These are phyloP conservation scores for Gymnopus androsaceus DNA, from an alignment of 1,284 basidiomycete species.

Conservation along the genomic window DNA sequence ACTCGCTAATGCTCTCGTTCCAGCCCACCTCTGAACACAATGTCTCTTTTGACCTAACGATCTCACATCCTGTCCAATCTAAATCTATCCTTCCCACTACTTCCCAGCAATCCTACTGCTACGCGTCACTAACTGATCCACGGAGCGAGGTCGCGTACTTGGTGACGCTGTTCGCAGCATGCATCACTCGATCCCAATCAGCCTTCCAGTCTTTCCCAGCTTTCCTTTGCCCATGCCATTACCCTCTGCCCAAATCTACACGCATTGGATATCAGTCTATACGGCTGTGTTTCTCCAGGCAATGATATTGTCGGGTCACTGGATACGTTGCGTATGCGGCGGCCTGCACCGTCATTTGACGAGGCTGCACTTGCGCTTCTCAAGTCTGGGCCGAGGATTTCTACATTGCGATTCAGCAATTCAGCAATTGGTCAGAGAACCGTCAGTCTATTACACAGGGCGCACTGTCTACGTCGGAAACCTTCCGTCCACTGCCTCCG, in stretches of 20 bases:
- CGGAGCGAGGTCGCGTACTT: conserved; percentile 49
- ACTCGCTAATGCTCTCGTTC: conserved; percentile 20
- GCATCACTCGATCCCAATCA: conserved; percentile 66
- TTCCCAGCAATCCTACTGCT: conserved; percentile 12
- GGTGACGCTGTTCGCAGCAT: conserved; percentile 54
- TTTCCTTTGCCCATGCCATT: conserved; percentile 58
- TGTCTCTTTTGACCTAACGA: conserved; percentile 38
- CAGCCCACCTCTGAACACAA: conserved; percentile 34
- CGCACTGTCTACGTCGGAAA: too few species aligned
- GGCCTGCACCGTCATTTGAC: conserved; percentile 57
- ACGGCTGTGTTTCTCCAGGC: conserved; percentile 52
- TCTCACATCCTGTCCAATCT: conserved; percentile 18
- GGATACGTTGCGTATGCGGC: conserved; percentile 48
- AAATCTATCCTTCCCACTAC: conserved; percentile 26
- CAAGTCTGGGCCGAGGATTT: conserved; percentile 55
- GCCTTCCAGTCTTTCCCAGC: conserved; percentile 54
- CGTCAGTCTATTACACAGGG: conserved; percentile 54
- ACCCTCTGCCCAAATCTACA: conserved; percentile 58
- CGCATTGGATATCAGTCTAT: conserved; percentile 57
- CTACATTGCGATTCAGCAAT: conserved; percentile 59
- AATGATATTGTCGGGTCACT: conserved; percentile 48
- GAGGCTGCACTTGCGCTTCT: conserved; percentile 52
- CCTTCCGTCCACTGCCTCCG: too few species aligned
- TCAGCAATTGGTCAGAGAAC: conserved; percentile 73
- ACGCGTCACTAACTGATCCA: conserved; percentile 47